phyloP scores from a whole-genome alignment of 352 stramenopile species.

The Phytophthora pisi region DNA sequence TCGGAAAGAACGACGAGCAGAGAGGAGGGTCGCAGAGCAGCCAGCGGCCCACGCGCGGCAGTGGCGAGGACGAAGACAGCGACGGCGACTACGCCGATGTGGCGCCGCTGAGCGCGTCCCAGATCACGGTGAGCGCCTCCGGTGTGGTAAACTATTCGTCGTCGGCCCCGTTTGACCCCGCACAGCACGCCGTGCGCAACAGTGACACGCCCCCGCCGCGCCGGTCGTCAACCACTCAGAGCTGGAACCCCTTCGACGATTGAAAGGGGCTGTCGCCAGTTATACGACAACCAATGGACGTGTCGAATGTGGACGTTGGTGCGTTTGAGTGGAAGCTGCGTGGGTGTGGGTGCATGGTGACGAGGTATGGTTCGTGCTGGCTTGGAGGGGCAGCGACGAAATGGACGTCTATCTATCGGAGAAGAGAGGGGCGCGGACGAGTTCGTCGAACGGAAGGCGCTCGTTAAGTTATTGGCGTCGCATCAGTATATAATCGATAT shows the following conservation, averaged over 20 bases:
- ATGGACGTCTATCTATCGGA: constrained; percentile 13
- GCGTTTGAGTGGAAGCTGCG: constrained; percentile 28
- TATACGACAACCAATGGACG: constrained; percentile 8
- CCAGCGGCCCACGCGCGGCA: constrained; percentile 23
- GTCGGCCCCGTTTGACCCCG: constrained; percentile 13
- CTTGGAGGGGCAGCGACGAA: constrained; percentile 15
- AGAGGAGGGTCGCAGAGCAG: constrained; percentile 31
- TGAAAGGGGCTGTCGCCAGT: constrained; percentile 14
- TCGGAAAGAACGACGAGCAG: constrained; percentile 44
- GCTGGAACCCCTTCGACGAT: constrained; percentile 39
- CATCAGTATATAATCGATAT: constrained; percentile 28
- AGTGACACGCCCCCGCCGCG: constrained; percentile 20
- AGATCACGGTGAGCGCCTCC: constrained; percentile 35
- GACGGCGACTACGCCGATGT: constrained; percentile 40
- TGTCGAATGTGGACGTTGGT: constrained; percentile 26
- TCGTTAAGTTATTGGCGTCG: constrained; percentile 59
- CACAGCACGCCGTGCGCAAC: constrained; percentile 11
- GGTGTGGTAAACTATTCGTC: constrained; percentile 33
- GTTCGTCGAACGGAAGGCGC: constrained; percentile 40
- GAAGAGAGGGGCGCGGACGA: constrained; percentile 29
- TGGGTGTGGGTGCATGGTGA: constrained; percentile 22
- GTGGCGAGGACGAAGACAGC: constrained; percentile 25
- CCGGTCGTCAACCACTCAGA: constrained; percentile 21
- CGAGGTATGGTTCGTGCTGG: constrained; percentile 16
- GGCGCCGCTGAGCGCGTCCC: constrained; percentile 34